Evolutionary conservation across 805 yeast genomes (phyloP), one percentile per base, ranked within the genome.

Genomic region (Ogataea parapolymorpha): DNA sequence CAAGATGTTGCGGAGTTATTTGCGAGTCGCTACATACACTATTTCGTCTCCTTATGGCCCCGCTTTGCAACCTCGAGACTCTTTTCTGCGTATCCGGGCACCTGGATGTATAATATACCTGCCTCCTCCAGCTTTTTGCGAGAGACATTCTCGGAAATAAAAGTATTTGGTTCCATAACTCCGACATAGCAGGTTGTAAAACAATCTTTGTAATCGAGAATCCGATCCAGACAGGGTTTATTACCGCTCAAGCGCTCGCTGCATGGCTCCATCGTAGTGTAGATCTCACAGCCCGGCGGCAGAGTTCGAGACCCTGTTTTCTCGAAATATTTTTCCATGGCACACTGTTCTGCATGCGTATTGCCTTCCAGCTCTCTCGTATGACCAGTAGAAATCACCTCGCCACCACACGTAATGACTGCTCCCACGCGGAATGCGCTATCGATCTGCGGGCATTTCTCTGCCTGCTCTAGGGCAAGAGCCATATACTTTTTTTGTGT

Each of bases 261-360:
- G 59, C 99, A 93, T 1, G 99, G 99, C 58, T 93, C 99, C 98
- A 93, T 93, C 0, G 97, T 88, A 0, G 98, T 91, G 61, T 86
- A 93, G 10, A 93, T 62, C 27, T 85, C 86, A 0, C 93, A 78
- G 0, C 95, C 95, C 7, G 53, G 57, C 1, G 96, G 96, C 3
- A 88, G 68, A 2, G 64, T 65, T 3, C 52, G 37, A 6, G 32
- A 63, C 9, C 67, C 68, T 1, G 63, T 59, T 27, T 62, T 52
- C 6, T 56, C 51, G 42, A 70, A 77, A 51, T 81, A 83, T 61
- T 93, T 93, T 24, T 80, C 84, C 42, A 93, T 58, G 0, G 96
- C 96, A 67, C 95, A 84, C 59, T 93, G 96, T 56, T 93, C 99
- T 3, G 99, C 99, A 61, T 91, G 99, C 0, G 99, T 91, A 62